Percentiles rank a stretch among this genome's conserved stretches.
phyloP scores from a whole-genome alignment of 345 rosid genomes.

The Arabidopsis arenosa region DNA sequence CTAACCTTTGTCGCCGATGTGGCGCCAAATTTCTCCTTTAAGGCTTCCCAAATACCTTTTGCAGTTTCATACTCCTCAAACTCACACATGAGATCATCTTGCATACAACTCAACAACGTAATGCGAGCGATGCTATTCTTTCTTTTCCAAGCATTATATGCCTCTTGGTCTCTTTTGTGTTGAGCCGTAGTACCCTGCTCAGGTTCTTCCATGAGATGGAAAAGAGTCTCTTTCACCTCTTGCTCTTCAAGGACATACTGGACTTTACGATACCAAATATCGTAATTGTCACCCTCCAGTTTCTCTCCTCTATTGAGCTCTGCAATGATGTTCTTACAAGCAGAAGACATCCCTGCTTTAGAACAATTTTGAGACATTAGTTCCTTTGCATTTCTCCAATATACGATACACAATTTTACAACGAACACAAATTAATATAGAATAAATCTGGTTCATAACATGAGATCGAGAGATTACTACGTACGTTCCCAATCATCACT shows the following conservation, averaged over 20 bases:
- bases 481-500: too few species aligned
- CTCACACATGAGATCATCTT: conserved; percentile 29
- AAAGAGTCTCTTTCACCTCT: neutral
- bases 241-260: conserved; percentile 3
- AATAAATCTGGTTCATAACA: too few species aligned
- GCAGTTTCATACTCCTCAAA: neutral
- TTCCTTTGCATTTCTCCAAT: neutral
- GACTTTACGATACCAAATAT: conserved; percentile 25
- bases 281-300: conserved; percentile 18
- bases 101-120: conserved; percentile 8
- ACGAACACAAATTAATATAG: too few species aligned
- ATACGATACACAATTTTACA: too few species aligned
- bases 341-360: neutral
- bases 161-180: too few species aligned
- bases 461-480: too few species aligned
- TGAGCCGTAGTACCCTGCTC: too few species aligned
- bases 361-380: neutral
- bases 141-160: neutral
- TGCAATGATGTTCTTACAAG: conserved; percentile 21
- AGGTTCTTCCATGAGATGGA: too few species aligned
- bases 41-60: conserved; percentile 12
- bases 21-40: conserved; percentile 4
- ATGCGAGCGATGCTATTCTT: conserved; percentile 20
- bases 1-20: neutral
- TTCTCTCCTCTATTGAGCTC: neutral